phyloP scores from a whole-genome alignment of 768 basidiomycete genomes.

The Termitomyces sp. region DNA sequence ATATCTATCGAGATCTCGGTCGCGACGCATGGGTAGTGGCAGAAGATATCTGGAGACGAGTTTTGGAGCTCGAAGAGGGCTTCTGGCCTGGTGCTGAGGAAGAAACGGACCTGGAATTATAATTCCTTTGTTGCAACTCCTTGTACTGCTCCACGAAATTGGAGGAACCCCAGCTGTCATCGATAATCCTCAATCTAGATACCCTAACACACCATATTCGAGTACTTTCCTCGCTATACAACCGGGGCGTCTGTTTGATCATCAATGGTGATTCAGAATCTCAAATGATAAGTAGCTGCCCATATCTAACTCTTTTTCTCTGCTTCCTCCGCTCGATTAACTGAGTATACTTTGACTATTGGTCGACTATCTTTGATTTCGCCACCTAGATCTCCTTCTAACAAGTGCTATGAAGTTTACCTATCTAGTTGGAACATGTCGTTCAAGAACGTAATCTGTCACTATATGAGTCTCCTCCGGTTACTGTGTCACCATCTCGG shows the following conservation, averaged over 20 bases:
- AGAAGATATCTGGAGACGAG: conserved; percentile 53
- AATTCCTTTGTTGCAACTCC: not conserved
- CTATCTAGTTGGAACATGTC: not conserved
- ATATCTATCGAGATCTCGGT: conserved; percentile 33
- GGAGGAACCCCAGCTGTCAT: no score
- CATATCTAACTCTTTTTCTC: no score
- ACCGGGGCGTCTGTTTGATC: no score
- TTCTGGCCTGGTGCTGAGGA: conserved; percentile 17
- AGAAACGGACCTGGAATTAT: not conserved
- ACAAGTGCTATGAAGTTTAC: no score
- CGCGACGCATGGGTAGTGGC: conserved; percentile 33
- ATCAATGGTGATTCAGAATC: no score
- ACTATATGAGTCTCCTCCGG: not conserved
- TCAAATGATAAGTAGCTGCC: no score
- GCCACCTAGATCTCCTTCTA: no score
- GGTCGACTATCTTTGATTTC: not conserved
- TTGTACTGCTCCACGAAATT: not conserved
- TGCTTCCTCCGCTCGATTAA: no score
- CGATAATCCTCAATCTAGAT: no score
- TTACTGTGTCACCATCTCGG: not conserved
- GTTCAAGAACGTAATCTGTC: not conserved
- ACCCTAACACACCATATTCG: no score
- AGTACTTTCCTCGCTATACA: no score
- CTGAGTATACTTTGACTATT: no score
- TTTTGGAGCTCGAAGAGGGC: conserved; percentile 51